These are phyloP conservation scores for Myxozyma vanderwaltii DNA, from an alignment of 805 yeast genomes.

Conservation along the genomic window DNA sequence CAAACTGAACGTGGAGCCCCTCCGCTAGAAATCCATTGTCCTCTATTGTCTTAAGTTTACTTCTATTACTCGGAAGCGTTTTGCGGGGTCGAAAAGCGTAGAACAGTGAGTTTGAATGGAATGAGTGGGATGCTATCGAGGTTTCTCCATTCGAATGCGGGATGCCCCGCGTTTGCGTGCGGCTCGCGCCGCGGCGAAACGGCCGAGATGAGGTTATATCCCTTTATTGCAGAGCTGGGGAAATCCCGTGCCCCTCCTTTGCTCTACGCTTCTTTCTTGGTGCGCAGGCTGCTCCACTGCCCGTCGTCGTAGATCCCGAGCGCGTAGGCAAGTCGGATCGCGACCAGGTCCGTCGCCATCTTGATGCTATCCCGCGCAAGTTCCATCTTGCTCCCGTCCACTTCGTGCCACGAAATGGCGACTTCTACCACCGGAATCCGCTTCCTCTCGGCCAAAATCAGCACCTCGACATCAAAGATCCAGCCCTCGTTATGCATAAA, in stretches of 20 bases:
- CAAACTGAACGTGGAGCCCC: no score
- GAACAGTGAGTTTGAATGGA: neutral
- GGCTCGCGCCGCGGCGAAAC: neutral
- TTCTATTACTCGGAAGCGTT: no score
- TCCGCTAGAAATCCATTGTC: no score
- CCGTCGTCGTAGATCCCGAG: slow-evolving; percentile 66
- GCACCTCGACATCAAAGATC: slow-evolving; percentile 95
- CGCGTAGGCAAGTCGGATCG: slow-evolving; percentile 83
- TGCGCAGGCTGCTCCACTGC: neutral
- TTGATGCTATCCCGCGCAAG: slow-evolving; percentile 84
- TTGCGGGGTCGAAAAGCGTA: no score
- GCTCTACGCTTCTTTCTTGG: neutral
- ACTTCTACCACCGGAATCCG: slow-evolving; percentile 69
- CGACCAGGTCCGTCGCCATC: slow-evolving; percentile 93
- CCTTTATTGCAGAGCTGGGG: no score
- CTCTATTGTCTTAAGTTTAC: no score
- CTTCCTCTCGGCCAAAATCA: slow-evolving; percentile 77
- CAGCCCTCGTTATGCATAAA: slow-evolving; percentile 95
- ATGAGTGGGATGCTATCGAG: neutral
- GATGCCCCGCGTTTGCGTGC: neutral
- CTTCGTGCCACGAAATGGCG: slow-evolving; percentile 95
- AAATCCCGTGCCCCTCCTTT: no score
- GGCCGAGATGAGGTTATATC: neutral
- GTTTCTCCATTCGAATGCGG: neutral
- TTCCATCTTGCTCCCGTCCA: slow-evolving; percentile 91